phyloP scores from a whole-genome alignment of 2,329 filamentous ascomycete genomes.

The Chaetomiaceae sp. region DNA sequence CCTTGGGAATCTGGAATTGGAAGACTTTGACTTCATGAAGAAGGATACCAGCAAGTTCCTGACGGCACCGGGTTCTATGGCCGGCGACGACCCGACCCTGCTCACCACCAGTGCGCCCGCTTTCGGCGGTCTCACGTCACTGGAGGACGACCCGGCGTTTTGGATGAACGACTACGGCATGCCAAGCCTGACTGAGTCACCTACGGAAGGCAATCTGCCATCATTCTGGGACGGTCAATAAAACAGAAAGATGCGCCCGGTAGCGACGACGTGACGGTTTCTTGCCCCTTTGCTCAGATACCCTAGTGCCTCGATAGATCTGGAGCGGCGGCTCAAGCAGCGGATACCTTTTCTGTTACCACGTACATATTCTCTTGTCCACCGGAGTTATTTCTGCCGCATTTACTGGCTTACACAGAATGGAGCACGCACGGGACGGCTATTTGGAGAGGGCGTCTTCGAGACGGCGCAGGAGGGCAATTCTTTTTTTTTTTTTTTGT shows the following conservation, averaged over 20 bases:
- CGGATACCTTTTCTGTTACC: constrained; percentile 6
- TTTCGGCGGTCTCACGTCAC: constrained; percentile 20
- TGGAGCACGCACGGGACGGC: neutral
- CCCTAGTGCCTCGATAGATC: constrained; percentile 14
- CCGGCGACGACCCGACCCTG: constrained; percentile 42
- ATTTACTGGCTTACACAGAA: constrained; percentile 3
- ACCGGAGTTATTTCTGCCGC: constrained; percentile 3
- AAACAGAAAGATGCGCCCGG: constrained; percentile 13
- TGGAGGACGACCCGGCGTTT: constrained; percentile 48
- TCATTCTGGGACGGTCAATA: constrained; percentile 29
- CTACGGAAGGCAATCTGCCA: constrained; percentile 29
- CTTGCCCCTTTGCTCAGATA: constrained; percentile 17
- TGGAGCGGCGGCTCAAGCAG: constrained; percentile 13
- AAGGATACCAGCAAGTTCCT: constrained; percentile 42
- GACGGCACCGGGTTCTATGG: constrained; percentile 37
- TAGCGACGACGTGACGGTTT: constrained; percentile 14
- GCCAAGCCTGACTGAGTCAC: constrained; percentile 32
- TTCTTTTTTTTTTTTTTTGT: neutral
- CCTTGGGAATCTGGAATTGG: constrained; percentile 49
- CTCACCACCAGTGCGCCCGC: constrained; percentile 30
- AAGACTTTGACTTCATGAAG: constrained; percentile 51
- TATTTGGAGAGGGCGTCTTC: neutral
- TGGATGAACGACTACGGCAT: constrained; percentile 47
- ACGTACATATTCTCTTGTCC: constrained; percentile 10
- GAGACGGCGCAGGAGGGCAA: neutral